Evolutionary conservation across 108 stramenopile species (phyloP), one percentile per base, ranked within the genome.

Genomic region (Fistulifera solaris): DNA sequence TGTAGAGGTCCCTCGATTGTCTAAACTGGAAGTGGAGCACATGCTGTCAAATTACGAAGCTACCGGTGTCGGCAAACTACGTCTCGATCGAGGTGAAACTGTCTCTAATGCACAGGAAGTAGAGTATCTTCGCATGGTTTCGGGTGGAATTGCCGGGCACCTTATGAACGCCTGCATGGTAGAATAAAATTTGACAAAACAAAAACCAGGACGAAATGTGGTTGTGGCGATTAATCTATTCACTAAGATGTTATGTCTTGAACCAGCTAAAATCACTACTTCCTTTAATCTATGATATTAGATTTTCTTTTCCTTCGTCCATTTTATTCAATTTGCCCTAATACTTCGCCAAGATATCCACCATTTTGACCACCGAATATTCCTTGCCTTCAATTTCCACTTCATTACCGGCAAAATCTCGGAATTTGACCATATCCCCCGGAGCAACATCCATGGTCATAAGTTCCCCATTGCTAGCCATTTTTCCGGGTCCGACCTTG

Each of bases 301-400:
- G 40, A 13, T 40, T 40, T 45, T 3, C 5, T 3, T 45, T 45
- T 45, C 19, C 7, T 45, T 45, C 21, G 44, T 45, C 11, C 19
- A 45, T 45, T 45, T 11, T 11, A 8, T 45, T n/a, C n/a, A n/a
- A 18, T 8, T 49, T 54, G 54, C 25, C 46, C 48, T 76, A 90
- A 59, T 83, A 94, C 45, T 86, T 88, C 39, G 89, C 93, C 59
- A 94, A 67, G 31, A 90, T 77, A 55, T 94, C 85, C 8, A 54
- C 54, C 78, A 85, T 83, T 48, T 68, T 63, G 19, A 94, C 89
- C 18, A 94, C 87, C 6, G 71, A 63, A 57, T 88, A 94, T 67
- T 94, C 88, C 49, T 82, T 67, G 27, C 71, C 89, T 18, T 74
- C 81, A 67, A 94, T 85, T 40, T 83, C 65, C 0, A 94, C 75